Base-by-base conservation (phyloP, 495 filamentous ascomycete species). In the Monascus purpureus region DNA sequence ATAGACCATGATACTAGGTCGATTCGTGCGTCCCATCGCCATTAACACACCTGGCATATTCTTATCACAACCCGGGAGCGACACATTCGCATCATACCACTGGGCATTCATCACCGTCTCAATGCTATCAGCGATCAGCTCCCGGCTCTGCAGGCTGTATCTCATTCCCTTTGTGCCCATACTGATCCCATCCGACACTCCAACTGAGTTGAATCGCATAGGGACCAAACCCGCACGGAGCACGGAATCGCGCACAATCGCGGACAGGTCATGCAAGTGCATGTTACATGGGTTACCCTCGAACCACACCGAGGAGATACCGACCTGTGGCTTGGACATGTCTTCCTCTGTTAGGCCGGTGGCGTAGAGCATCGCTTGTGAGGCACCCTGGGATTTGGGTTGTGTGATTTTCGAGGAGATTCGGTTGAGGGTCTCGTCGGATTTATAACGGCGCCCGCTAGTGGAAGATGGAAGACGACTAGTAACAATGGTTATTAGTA, bases 21-120 rank as follows among this genome's bases (percentile, higher is more conserved):
- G 67, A 63, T 97, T 96, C 46, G 93, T 74, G 30, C 90, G 70
- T 17, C 84, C 90, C 90, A 95, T 95, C 25, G 90, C 92, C 65
- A 97, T 97, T 37, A 95, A 59, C 23, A 95, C 90, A 59, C 90
- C 90, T 4, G 90, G 90, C 92, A 97, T 95, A 59, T 97, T 97
- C 77, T 97, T 97, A 68, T 97, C 92, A 56, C 90, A 97, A 25
- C 90, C 90, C n/a, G 90, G 90, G 43, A 97, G 81, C 13, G 82
- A 90, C 50, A 97, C 82, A 52, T 96, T 96, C 49, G 82, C 90
- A 57, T 97, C 90, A 53, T 97, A 97, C 92, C 90, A 97, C 65
- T 97, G 90, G 8, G 83, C 90, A 30, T 82, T 73, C 90, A 97
- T 97, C 24, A 96, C 90, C 4, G 92, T 95, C 69, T 97, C 92